Base-by-base conservation (phyloP, 192 early-diverging fungal genomes). In the Lobulomyces angularis region DNA sequence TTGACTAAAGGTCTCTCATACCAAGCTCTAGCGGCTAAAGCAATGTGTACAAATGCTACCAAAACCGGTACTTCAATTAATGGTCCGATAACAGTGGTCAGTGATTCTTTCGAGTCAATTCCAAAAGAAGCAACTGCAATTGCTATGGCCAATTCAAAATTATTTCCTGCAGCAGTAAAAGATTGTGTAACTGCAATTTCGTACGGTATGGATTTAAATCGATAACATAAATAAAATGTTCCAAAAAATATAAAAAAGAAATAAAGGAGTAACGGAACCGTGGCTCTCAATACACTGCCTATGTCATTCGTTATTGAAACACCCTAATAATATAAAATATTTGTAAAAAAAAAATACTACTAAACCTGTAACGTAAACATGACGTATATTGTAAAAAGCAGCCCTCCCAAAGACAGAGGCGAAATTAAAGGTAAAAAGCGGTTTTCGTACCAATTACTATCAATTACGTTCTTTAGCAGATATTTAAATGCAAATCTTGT, bases 131-230 rank as follows among this genome's bases (percentile, higher is more conserved):
- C 71, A 6, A 81, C 61, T 8, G 77, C 73, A 11, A 83, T 70
- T 32, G 77, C 79, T 40, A 83, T 81, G 17, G 81, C 79, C n/a
- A 83, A 52, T 48, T 83, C 79, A 42, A 83, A 83, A 38, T 82
- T 82, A 48, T 82, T 82, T 41, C 60, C 62, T 2, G 67, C 59
- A 2, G 77, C 75, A 0, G 80, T 83, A 35, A 83, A 82, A 27
- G 62, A 36, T 37, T 77, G 77, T 3, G 77, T 69, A 0, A 71
- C 70, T 1, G 63, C 56, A 18, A 62, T 31, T 4, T 44, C 28
- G 44, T 75, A 76, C 0, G 65, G 50, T 12, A 66, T n/a, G n/a
- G n/a, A 54, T 18, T 61, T 34, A 19, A 56, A 45, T 8, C 35
- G 26, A 7, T 55, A 41, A 36, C 60, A 64, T 6, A 58, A 41